Evolutionary conservation across 768 basidiomycete species (phyloP), one percentile per base, ranked within the genome.

Genomic region (Mrakia blollopis): DNA sequence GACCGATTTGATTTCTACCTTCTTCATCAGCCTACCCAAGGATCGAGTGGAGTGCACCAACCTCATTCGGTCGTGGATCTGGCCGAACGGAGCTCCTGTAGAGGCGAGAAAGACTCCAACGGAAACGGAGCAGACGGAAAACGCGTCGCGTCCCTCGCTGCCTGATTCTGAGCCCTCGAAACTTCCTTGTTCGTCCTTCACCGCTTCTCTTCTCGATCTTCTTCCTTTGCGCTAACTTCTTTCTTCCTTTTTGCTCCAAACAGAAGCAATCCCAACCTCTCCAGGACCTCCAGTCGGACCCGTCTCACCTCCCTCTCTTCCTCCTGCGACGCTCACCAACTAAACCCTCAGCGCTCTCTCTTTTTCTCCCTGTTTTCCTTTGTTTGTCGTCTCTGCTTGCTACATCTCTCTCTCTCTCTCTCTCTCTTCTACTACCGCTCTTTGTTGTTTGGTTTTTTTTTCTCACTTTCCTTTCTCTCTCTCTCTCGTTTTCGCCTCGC

Each of bases 11-110:
- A n/a, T n/a, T 30, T 23, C 18, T 28, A 63, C 70, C 41, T 71
- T 75, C 52, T 72, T 57, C 14, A 32, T 44, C 80, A 94, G 94
- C 47, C 84, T 93, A 54, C 91, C 93, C 21, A 86, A 88, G 75
- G 88, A 92, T 79, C 88, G 91, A 21, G 83, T 87, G 71, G 87
- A 88, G 80, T 91, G 92, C 72, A 88, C 87, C 72, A 84, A 83
- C n/a, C 86, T 84, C 0, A 90, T 94, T 50, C 86, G 89, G 81
- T 85, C 89, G 74, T 96, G 92, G 91, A 92, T 97, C 84, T 96
- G 92, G 86, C 71, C 79, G 57, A 52, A 79, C 11, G 21, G 57
- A n/a, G 65, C 65, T 39, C 65, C 65, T 21, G 25, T 18, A 13
- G 23, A 7, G 32, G 14, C 30, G 16, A 57, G 14, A 21, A 35